A percentile compares a stretch with the other conserved stretches of the same genome.
These are phyloP conservation scores for Coprinopsis sp. DNA, from an alignment of 768 basidiomycete genomes.

Conservation along the genomic window DNA sequence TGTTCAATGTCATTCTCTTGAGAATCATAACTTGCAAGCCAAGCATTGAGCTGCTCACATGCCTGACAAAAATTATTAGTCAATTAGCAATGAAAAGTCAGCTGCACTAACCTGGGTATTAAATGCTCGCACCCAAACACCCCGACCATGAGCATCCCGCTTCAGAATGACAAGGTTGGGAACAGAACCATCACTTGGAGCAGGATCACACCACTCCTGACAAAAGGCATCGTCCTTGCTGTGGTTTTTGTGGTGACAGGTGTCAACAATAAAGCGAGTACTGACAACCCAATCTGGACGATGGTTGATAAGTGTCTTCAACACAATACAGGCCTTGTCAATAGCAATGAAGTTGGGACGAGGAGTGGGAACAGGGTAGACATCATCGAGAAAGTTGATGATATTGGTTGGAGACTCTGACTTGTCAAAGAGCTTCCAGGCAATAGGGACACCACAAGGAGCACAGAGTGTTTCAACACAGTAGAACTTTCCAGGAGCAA, in stretches of 20 bases:
- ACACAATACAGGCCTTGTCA: conserved; percentile 12
- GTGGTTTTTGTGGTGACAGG: conserved; percentile 21
- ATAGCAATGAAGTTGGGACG: conserved; percentile 11
- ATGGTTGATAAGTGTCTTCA: conserved; percentile 1
- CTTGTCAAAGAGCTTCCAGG: conserved; percentile 8
- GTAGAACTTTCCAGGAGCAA: neutral
- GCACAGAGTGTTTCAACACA: conserved; percentile 1
- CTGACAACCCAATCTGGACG: conserved; percentile 12
- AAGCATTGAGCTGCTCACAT: conserved; percentile 29
- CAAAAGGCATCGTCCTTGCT: conserved; percentile 16
- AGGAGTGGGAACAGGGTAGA: conserved; percentile 6
- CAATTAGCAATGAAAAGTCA: too few relatives aligned
- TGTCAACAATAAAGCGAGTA: conserved; percentile 21
- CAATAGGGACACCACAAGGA: conserved; percentile 1
- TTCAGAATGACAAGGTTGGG: conserved; percentile 15
- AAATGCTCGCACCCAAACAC: conserved; percentile 14
- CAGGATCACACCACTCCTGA: conserved; percentile 15
- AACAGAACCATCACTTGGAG: conserved; percentile 15
- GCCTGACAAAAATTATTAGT: too few relatives aligned
- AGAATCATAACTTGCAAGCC: conserved; percentile 22
- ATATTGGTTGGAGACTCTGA: conserved; percentile 17
- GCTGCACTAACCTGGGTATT: conserved; percentile 28
- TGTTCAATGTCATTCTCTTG: conserved; percentile 19
- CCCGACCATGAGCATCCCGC: neutral
- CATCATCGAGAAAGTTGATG: conserved; percentile 11